Evolutionary conservation across 495 filamentous ascomycete species (phyloP).

Genomic region (Penicillium robsamsonii): DNA sequence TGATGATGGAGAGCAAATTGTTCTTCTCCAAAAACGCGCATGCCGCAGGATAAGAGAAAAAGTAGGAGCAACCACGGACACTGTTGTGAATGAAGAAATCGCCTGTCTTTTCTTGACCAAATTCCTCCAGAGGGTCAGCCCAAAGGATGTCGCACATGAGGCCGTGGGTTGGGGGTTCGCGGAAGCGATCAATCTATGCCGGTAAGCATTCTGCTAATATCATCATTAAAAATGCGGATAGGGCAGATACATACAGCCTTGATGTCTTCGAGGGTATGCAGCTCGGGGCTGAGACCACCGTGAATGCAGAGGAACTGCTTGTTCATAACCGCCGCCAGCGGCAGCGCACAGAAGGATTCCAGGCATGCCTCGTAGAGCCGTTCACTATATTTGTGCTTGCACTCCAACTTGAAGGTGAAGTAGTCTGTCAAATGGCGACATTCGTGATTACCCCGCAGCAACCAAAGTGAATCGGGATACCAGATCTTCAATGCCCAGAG

Average conservation of each 20-base stretch:
- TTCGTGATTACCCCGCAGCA: slow-evolving; percentile 96
- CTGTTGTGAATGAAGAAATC: slow-evolving; percentile 98
- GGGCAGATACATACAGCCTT: slow-evolving; percentile 61
- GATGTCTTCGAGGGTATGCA: slow-evolving; percentile 93
- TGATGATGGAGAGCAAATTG: slow-evolving; percentile 94
- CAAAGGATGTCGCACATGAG: slow-evolving; percentile 99
- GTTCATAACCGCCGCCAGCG: slow-evolving; percentile 97
- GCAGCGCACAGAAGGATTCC: slow-evolving; percentile 93
- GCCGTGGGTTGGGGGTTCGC: slow-evolving; percentile 94
- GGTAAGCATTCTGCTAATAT: background rate
- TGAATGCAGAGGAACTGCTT: slow-evolving; percentile 99
- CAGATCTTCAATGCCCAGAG: slow-evolving; percentile 98
- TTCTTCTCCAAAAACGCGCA: slow-evolving; percentile 99
- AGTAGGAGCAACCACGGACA: slow-evolving; percentile 97
- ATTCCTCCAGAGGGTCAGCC: slow-evolving; percentile 98
- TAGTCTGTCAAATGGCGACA: slow-evolving; percentile 98
- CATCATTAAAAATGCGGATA: background rate
- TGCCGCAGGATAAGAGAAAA: slow-evolving; percentile 98
- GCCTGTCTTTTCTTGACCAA: slow-evolving; percentile 95
- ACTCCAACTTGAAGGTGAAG: slow-evolving; percentile 99
- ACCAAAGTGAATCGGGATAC: slow-evolving; percentile 96
- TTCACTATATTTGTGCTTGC: slow-evolving; percentile 98
- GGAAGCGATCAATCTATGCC: slow-evolving; percentile 89
- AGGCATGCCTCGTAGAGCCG: slow-evolving; percentile 96
- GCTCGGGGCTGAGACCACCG: slow-evolving; percentile 89